Evolutionary conservation across 306 rosid species (phyloP), one percentile per base, ranked within the genome.

Genomic region (Rosa multiflora): DNA sequence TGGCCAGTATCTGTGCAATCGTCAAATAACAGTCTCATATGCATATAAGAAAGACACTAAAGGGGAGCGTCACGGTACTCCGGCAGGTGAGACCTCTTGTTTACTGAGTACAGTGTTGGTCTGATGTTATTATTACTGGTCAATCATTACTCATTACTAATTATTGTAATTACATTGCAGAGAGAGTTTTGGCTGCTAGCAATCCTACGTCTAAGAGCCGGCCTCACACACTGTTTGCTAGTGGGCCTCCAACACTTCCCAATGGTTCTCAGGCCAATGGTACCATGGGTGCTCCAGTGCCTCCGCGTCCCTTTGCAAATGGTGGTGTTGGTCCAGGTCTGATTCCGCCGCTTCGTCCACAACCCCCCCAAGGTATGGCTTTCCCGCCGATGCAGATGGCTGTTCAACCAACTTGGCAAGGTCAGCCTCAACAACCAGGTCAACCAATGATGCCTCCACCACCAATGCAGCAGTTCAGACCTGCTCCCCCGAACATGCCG

Each of bases 31-130:
- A 42, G 99, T 96, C 52, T 96, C 99, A 20, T 96, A 96, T 81
- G 99, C 99, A 46, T 96, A 96, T 59, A 96, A 96, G 90, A 95
- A 95, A 83, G 99, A 95, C 85, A 95, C 99, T 1, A 95, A 93
- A 83, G 99, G 99, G 67, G 99, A 95, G 84, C 92, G 98, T 56
- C 99, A 95, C 14, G 98, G 99, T 67, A 96, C 99, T 83, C 98
- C 98, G 0, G 98, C 99, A 56, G 99, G 99, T 95, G 47, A 83
- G 88, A 49, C 67, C 67, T 72, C 72, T 83, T 83, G 58, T 43
- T 44, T n/a, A 14, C 63, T 47, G 15, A 56, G 75, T 78, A 10
- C 29, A 80, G 17, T 81, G 11, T 70, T 29, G 48, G 2, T 58
- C 5, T 26, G 64, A 58, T 20, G 37, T 74, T 73, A 4, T 72